Base-by-base conservation (phyloP, 2,329 filamentous ascomycete species). In the Fusarium coffeatum region DNA sequence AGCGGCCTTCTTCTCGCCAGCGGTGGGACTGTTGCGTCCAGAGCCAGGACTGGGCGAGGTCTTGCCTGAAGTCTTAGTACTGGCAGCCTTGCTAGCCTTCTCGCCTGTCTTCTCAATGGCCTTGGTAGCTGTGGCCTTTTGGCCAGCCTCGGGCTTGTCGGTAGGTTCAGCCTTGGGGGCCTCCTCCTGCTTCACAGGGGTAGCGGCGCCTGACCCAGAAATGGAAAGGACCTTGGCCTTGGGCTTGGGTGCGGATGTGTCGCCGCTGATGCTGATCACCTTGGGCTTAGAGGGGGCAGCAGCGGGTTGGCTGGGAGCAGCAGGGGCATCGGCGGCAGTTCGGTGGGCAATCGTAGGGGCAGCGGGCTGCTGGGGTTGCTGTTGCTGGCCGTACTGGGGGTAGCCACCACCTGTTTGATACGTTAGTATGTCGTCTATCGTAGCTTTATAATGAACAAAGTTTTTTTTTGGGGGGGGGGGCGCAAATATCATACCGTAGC, bases 91-190 rank as follows among this genome's bases (percentile, higher is more conserved):
- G 55, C 78, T 79, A 56, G 88, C 70, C 71, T 81, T 85, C 78
- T 94, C 91, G 57, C 94, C 93, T 0, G 92, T 91, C 86, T 97
- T 97, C 77, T 97, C 93, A 68, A 98, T 93, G 12, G 95, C 94
- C 82, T 98, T 98, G 53, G 89, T 85, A 7, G 94, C 95, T 3
- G 91, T 85, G n/a, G 92, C 90, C 83, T 98, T 98, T 66, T 94
- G 87, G 30, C 93, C 92, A 28, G 91, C 91, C 70, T 92, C 91
- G 5, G 89, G 82, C 46, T 84, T 84, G 51, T 83, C 77, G 10
- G 80, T 79, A 78, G 82, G 80, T 32, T 85, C 84, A 54, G 83
- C 77, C 78, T 87, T 87, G 48, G 80, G 68, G 57, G 88, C 85
- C 50, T 80, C 77, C 69, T 81, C 77, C 67, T 82, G 79, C 73